Evolutionary conservation across 2,329 filamentous ascomycete genomes (phyloP), one percentile per base, ranked within the genome.

Genomic region (Lachnellula arida): DNA sequence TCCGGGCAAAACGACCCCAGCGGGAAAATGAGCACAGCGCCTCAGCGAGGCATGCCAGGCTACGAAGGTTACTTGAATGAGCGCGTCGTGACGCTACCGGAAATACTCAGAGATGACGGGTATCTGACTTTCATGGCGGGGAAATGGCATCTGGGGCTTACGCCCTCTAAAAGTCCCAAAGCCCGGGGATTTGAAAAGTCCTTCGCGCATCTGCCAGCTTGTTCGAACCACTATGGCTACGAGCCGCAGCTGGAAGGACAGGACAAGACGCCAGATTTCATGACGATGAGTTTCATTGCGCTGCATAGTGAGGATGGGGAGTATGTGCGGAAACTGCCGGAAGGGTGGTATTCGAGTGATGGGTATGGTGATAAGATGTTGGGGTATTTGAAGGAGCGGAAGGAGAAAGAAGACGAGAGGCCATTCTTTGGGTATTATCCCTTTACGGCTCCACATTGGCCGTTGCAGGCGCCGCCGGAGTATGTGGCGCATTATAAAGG

Each of bases 31-130:
- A 59, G 63, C 73, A 80, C 37, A 53, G 76, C 77, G 17, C 74
- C 75, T 2, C 60, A 60, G 35, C 49, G 53, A 19, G 82, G 77
- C 11, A 76, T 78, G 73, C 78, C 78, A 0, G 79, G 79, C 0
- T 81, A 82, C 53, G 79, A 82, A 64, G 79, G 79, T 0, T 82
- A 81, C 63, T 69, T 81, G 46, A 81, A 81, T 51, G 75, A 78
- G 56, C 70, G 74, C 0, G 78, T 82, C 7, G 80, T 72, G 1
- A 73, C 78, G 6, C 66, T 81, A 14, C 77, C 78, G 1, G 78
- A 81, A 60, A 67, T 82, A 3, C 68, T 81, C 5, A 74, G 70
- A 15, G 79, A 81, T 56, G 73, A 71, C 4, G 79, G 78, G 15
- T 82, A 81, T 62, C 70, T 76, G 34, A 82, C 79, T 7, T 60